These are phyloP conservation scores for Boletus sp. DNA, from an alignment of 768 basidiomycete genomes.

Conservation along the genomic window DNA sequence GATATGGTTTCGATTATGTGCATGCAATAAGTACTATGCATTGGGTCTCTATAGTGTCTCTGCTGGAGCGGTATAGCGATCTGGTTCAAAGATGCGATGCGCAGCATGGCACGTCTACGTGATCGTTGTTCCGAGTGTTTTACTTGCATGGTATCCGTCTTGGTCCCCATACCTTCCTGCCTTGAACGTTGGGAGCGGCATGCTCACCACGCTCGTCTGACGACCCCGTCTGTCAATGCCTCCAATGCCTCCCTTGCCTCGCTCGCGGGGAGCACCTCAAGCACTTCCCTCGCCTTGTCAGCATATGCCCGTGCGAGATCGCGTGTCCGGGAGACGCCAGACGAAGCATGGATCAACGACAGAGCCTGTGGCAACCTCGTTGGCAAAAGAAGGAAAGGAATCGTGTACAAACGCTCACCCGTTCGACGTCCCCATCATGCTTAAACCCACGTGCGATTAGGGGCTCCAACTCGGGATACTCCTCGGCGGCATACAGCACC, in stretches of 20 bases:
- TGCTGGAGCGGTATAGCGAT: not conserved
- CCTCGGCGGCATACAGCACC: slow-evolving; percentile 82
- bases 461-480: slow-evolving; percentile 71
- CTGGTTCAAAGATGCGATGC: not conserved
- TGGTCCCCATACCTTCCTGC: not conserved
- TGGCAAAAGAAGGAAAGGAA: not conserved
- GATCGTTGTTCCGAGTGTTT: not conserved
- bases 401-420: slow-evolving; percentile 42
- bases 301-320: slow-evolving; percentile 76
- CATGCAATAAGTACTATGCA: not conserved
- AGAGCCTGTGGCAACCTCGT: slow-evolving; percentile 49
- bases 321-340: slow-evolving; percentile 76
- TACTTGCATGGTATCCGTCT: slow-evolving; percentile 3
- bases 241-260: slow-evolving; percentile 78
- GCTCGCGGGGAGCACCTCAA: slow-evolving; percentile 73
- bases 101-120: not conserved
- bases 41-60: not conserved
- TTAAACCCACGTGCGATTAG: slow-evolving; percentile 80
- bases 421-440: slow-evolving; percentile 74
- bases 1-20: not conserved
- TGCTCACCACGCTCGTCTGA: slow-evolving; percentile 52
- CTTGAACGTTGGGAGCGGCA: not conserved
- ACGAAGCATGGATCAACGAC: slow-evolving; percentile 55
- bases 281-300: slow-evolving; percentile 67
- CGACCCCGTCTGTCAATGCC: slow-evolving; percentile 64